These are phyloP conservation scores for Beauveria scarabaeidicola DNA, from an alignment of 2,329 filamentous ascomycete genomes.

Conservation along the genomic window DNA sequence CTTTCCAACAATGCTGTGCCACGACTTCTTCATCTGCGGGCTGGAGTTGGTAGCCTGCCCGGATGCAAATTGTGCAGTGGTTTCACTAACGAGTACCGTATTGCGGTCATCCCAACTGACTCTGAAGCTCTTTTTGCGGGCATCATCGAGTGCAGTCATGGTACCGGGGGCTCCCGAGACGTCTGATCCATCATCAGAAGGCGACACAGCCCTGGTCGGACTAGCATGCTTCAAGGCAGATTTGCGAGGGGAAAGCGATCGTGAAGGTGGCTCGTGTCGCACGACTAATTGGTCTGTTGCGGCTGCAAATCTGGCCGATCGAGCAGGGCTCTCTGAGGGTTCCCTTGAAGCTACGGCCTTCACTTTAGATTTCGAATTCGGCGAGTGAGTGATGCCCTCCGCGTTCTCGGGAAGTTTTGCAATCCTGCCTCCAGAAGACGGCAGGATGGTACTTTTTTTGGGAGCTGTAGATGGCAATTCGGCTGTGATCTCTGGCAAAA, in stretches of 20 bases:
- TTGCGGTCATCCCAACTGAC: conserved; percentile 72
- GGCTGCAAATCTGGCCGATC: conserved; percentile 58
- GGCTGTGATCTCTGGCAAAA: background rate
- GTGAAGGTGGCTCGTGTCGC: conserved; percentile 59
- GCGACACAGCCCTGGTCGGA: conserved; percentile 43
- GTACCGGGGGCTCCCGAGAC: conserved; percentile 25
- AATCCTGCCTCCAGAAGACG: background rate
- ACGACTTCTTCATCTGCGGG: conserved; percentile 34
- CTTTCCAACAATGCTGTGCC: conserved; percentile 42
- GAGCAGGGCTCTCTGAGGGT: conserved; percentile 52
- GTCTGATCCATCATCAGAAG: conserved; percentile 41
- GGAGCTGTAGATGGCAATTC: background rate
- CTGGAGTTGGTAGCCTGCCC: conserved; percentile 31
- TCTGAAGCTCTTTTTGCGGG: conserved; percentile 56
- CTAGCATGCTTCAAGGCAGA: conserved; percentile 62
- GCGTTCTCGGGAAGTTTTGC: background rate
- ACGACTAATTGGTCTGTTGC: conserved; percentile 46
- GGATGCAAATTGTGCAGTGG: conserved; percentile 27
- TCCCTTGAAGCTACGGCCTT: conserved; percentile 22
- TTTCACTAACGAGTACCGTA: conserved; percentile 45
- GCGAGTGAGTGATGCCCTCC: conserved; percentile 9
- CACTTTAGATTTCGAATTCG: conserved; percentile 15
- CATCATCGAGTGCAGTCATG: conserved; percentile 28
- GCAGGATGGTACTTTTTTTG: background rate
- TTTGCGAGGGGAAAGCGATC: conserved; percentile 68